Evolutionary conservation across 306 rosid species (phyloP), one percentile per base, ranked within the genome.

Genomic region (Pueraria montana): DNA sequence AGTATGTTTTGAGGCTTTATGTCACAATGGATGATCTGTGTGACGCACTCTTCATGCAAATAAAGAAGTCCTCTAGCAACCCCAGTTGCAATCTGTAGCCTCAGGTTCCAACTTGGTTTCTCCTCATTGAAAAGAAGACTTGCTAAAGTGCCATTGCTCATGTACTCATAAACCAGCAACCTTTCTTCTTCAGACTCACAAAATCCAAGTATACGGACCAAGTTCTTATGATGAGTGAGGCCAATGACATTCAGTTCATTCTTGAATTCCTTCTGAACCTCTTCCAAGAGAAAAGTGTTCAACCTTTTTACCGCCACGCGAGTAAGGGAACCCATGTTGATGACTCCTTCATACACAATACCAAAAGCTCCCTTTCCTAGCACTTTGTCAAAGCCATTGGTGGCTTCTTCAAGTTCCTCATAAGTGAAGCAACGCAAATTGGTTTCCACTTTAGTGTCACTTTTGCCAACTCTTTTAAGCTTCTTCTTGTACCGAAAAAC

Each of bases 1-100:
- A 84, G 87, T 55, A 84, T 80, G 84, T 84, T 84, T 26, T 84
- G 87, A 74, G 87, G 89, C 82, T 86, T 86, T 78, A 86, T 86
- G 82, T 86, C 89, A 66, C 86, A 86, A 3, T 86, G 89, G 55
- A 86, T 86, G 76, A 86, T 86, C 73, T 80, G 80, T 7, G 89
- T 56, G 46, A 0, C 13, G 52, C 89, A 86, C 77, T 86, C 86
- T 82, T 82, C 89, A 74, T 86, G 89, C 38, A 86, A 67, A 40
- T 86, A 86, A 3, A 82, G 2, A 67, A 86, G 89, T 21, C 86
- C 89, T 55, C 79, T 78, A 20, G 86, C 86, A 56, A 86, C 46
- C 4, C 86, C 89, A 58, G 27, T 24, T 18, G 86, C 86, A 62
- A 86, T 30, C 26, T 59, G 72, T 42, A 65, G 79, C 20, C 89